Base-by-base conservation (phyloP, 2,329 filamentous ascomycete species). In the Phialophora verrucosa region DNA sequence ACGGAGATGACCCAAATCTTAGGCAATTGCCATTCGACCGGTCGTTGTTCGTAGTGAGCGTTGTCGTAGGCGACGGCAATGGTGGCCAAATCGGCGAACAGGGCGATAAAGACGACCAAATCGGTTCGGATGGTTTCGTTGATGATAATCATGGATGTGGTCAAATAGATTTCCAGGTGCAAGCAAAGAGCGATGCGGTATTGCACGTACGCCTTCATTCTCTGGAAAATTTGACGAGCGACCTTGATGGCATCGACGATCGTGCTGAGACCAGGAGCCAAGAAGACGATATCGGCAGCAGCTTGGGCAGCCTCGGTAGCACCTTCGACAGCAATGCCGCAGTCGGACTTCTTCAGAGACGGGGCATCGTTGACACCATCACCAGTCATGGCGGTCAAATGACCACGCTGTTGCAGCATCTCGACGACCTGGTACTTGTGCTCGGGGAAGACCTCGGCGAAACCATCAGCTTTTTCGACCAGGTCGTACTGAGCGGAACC, bases 1-100 rank as follows among this genome's bases (percentile, higher is more conserved):
- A 90, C 82, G 69, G 86, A 89, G 74, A 92, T 91, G 71, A 92
- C 84, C 90, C 90, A 92, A 76, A 92, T 92, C 84, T 92, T 92
- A 70, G 90, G 89, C 70, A 92, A 78, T 80, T 92, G 90, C 90
- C 90, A 92, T 78, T 92, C 90, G 74, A 92, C 90, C 14, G 90
- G 90, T 47, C 90, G 87, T 67, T 84, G 84, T 76, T 92, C 90
- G 74, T 88, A 91, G 81, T 91, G 88, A 55, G 90, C 90, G 77
- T 92, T 91, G 76, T 92, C 90, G 81, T 92, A 92, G 57, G 90
- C 90, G 65, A 92, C 87, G 67, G 90, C 90, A 71, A 92, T 90
- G 69, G 90, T 92, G 68, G 90, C 90, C 79, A 92, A 81, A 85
- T 92, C 90, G 72, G 90, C 90, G 80, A 92, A 92, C 31, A 92